Evolutionary conservation across 345 rosid species (phyloP).

Genomic region (Hypericum perforatum): DNA sequence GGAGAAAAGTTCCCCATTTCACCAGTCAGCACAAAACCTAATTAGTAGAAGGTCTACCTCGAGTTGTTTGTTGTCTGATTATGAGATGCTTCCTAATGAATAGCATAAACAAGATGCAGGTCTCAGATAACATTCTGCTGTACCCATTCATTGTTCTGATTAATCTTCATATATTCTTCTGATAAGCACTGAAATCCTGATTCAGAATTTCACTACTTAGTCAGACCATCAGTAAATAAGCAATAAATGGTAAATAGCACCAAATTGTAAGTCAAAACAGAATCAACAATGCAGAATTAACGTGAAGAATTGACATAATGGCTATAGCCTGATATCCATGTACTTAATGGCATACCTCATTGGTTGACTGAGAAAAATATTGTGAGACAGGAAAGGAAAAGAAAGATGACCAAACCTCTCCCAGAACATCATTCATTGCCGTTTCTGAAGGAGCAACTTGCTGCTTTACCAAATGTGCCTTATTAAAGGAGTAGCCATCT

Average conservation of each 20-base stretch:
- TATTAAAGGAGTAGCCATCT: too few relatives aligned
- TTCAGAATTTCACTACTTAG: slow-evolving; percentile 5
- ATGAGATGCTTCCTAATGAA: neutral
- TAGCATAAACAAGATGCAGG: neutral
- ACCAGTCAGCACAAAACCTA: too few relatives aligned
- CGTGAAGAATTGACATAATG: too few relatives aligned
- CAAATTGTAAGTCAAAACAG: neutral
- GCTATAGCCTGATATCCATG: too few relatives aligned
- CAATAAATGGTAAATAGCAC: neutral
- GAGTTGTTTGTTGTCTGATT: too few relatives aligned
- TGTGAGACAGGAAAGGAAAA: neutral
- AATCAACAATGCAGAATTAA: neutral
- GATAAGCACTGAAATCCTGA: slow-evolving; percentile 58
- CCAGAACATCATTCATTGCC: slow-evolving; percentile 93
- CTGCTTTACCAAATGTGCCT: slow-evolving; percentile 74
- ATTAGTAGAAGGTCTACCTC: too few relatives aligned
- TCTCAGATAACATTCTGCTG: slow-evolving; percentile 64
- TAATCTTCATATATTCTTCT: slow-evolving; percentile 48
- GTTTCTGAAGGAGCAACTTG: slow-evolving; percentile 98
- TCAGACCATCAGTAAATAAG: neutral
- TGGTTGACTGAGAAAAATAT: too few relatives aligned
- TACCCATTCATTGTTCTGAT: slow-evolving; percentile 53
- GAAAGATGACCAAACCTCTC: slow-evolving; percentile 51
- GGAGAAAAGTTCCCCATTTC: too few relatives aligned
- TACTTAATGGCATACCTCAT: too few relatives aligned